Evolutionary conservation across 2,329 filamentous ascomycete genomes (phyloP).

Genomic region (Fusarium mangiferae): DNA sequence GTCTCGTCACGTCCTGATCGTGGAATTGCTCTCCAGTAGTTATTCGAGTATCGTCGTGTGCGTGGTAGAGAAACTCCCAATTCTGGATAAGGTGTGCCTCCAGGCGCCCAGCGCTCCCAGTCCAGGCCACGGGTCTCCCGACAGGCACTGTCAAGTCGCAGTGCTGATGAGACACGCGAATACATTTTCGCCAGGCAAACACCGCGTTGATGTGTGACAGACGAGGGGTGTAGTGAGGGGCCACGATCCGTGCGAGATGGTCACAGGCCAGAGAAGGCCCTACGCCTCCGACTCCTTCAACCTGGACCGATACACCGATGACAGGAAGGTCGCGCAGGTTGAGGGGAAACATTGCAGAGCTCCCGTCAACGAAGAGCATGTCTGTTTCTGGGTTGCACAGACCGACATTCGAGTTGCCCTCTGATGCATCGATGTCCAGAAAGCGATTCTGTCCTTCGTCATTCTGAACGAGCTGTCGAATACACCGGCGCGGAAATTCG

Average conservation of each 20-base stretch:
- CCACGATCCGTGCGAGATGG: neutral
- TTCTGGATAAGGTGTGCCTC: neutral
- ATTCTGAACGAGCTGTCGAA: neutral
- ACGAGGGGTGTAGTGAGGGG: neutral
- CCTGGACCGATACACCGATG: neutral
- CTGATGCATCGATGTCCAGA: fast-evolving
- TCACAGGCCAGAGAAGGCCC: neutral
- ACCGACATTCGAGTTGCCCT: fast-evolving
- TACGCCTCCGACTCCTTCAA: fast-evolving
- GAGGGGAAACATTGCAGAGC: neutral
- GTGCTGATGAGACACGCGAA: fast-evolving
- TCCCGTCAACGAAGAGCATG: neutral
- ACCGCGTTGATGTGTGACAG: no score
- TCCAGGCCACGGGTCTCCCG: neutral
- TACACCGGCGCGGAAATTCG: neutral
- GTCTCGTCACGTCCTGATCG: neutral
- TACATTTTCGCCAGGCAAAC: neutral
- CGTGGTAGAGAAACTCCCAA: neutral
- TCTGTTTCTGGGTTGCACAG: neutral
- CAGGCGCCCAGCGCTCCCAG: neutral
- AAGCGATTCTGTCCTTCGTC: neutral
- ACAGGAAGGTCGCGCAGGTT: neutral
- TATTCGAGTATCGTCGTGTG: fast-evolving
- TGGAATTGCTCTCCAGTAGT: neutral
- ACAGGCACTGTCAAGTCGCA: neutral